Evolutionary conservation across 2,329 filamentous ascomycete species (phyloP).

Genomic region (Parastagonospora avenae): DNA sequence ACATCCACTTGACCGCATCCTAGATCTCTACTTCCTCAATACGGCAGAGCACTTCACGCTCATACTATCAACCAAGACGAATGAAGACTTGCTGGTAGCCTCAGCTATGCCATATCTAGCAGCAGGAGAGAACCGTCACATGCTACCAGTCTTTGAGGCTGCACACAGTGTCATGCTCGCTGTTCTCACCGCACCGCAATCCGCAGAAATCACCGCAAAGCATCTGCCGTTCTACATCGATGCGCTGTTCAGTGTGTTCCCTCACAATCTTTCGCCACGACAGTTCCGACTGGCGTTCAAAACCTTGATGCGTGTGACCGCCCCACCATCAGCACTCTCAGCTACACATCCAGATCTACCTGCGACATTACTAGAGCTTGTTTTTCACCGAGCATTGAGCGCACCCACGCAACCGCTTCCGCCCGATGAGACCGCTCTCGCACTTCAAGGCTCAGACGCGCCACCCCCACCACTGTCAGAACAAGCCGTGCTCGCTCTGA

Average conservation of each 20-base stretch:
- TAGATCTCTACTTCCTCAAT: constrained; percentile 91
- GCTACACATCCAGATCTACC: constrained; percentile 77
- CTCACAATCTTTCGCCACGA: constrained; percentile 74
- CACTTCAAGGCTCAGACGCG: constrained; percentile 41
- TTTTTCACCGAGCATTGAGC: constrained; percentile 67
- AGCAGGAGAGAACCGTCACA: constrained; percentile 59
- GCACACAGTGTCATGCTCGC: constrained; percentile 83
- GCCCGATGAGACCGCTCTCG: constrained; percentile 46
- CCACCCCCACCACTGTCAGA: constrained; percentile 65
- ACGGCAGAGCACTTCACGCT: constrained; percentile 82
- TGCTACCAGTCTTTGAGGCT: constrained; percentile 80
- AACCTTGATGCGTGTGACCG: constrained; percentile 79
- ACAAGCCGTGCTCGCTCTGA: constrained; percentile 76
- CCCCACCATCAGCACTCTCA: constrained; percentile 77
- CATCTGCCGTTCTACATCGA: constrained; percentile 85
- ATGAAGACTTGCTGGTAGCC: constrained; percentile 74
- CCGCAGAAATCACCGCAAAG: constrained; percentile 69
- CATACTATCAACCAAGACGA: constrained; percentile 67
- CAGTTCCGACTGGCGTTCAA: constrained; percentile 91
- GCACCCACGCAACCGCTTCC: constrained; percentile 55
- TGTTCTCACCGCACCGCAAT: constrained; percentile 79
- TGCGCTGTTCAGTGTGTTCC: constrained; percentile 79
- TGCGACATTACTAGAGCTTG: constrained; percentile 78
- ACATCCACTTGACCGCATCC: constrained; percentile 70
- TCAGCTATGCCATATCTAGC: constrained; percentile 77